Base-by-base conservation (phyloP, 768 basidiomycete species). In the Dioszegia crocea region DNA sequence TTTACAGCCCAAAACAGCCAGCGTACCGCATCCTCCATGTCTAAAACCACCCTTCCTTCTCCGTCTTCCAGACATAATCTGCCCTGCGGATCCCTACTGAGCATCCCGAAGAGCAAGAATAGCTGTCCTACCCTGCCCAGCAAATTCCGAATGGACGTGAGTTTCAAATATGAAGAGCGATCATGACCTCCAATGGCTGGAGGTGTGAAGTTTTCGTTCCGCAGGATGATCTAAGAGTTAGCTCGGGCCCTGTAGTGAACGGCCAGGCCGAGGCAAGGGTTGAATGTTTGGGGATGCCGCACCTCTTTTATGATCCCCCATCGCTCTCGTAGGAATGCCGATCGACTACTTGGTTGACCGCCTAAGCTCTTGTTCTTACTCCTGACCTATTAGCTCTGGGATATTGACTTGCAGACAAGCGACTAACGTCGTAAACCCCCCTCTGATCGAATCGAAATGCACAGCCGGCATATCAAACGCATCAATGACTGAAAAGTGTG, bases 191-290 rank as follows among this genome's bases (percentile, higher is more conserved):
- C 89, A 38, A 98, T 78, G 0, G 91, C 92, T 5, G 94, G 94
- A 2, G 96, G 93, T 1, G 91, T 91, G 78, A 99, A 99, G 76
- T 98, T 92, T 73, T 99, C 96, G 70, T 97, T 98, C 39, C 96
- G 82, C 38, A 97, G 80, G 27, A 98, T 85, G 68, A 89, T 88
- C 76, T 77, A 51, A 9, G 21, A 2, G 16, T 38, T 4, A 48
- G 27, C 48, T 57, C 47, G 47, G 44, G 38, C 17, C 17, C 2
- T 2, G 41, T n/a, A 11, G 26, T n/a, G n/a, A n/a, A n/a, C n/a
- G n/a, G n/a, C n/a, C n/a, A n/a, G n/a, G n/a, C n/a, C n/a, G n/a
- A n/a, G n/a, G n/a, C n/a, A n/a, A n/a, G n/a, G n/a, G n/a, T n/a
- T n/a, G n/a, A n/a, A n/a, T n/a, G n/a, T n/a, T n/a, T n/a, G n/a